A percentile compares a stretch with the other conserved stretches of the same genome.
These are phyloP conservation scores for Lentinula novae-zelandiae DNA, from an alignment of 1,284 basidiomycete genomes.

Conservation along the genomic window DNA sequence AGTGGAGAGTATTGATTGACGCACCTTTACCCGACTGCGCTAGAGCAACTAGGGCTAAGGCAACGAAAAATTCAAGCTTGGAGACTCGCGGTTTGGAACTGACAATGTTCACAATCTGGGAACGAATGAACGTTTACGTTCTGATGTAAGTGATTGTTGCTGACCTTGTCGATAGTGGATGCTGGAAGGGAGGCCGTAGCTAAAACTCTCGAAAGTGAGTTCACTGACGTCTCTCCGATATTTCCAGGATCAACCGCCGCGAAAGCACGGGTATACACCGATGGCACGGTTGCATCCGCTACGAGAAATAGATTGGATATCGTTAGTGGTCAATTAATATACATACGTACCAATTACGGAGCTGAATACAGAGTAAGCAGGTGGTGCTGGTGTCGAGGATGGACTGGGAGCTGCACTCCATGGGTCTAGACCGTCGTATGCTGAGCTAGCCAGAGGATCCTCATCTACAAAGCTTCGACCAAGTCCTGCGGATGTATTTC, in stretches of 20 bases:
- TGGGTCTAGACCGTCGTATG: constrained; percentile 81
- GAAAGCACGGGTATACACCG: constrained; percentile 73
- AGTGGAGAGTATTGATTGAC: constrained; percentile 8
- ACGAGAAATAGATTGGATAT: constrained; percentile 12
- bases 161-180: constrained; percentile 75
- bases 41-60: constrained; percentile 79
- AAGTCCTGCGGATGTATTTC: constrained; percentile 47
- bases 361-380: constrained; percentile 51
- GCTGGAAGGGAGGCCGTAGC: constrained; percentile 75
- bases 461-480: constrained; percentile 73
- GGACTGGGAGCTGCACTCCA: constrained; percentile 84
- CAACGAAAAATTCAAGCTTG: constrained; percentile 84
- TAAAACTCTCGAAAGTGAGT: constrained; percentile 75
- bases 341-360: constrained; percentile 61
- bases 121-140: neutral
- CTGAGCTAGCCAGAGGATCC: constrained; percentile 70
- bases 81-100: constrained; percentile 75
- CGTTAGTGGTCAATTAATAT: constrained; percentile 19
- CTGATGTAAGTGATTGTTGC: constrained; percentile 14
- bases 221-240: constrained; percentile 76
- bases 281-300: constrained; percentile 79
- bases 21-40: constrained; percentile 79
- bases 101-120: constrained; percentile 79
- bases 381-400: constrained; percentile 54
- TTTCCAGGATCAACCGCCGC: constrained; percentile 63